Base-by-base conservation (phyloP, 208 protist species). In the Endotrypanum monterogeii region DNA sequence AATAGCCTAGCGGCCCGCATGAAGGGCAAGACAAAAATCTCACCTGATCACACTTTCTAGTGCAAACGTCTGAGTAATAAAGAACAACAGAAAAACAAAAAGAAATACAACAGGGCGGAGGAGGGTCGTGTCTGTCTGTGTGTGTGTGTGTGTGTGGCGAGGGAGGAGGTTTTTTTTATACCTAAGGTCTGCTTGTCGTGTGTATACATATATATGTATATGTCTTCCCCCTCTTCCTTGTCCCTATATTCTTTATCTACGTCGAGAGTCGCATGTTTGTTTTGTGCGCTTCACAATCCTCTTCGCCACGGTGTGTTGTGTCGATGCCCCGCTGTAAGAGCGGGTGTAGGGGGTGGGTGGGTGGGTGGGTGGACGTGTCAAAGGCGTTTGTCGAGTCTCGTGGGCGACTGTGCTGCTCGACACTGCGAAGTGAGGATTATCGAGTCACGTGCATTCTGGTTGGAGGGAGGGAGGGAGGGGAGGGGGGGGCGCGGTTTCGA, bases 1-100 rank as follows among this genome's bases (percentile, higher is more conserved):
- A 88, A 84, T 72, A 89, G 80, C 60, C 80, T 93, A 39, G 87
- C 89, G 44, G 83, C 89, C 8, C 86, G 91, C 67, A 87, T 94
- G 83, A 85, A 80, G 67, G 77, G 79, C 16, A 89, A 87, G 60
- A 69, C 84, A 3, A 86, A 85, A 61, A 80, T 80, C 8, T 70
- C 75, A 11, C 68, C 81, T 0, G 77, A 86, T 66, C 68, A 83
- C 71, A 80, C 70, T 14, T 83, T 82, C 25, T 83, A 68, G 37
- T 41, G 18, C 0, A 41, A 44, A 35, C 9, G 25, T 8, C 32
- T 37, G 58, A 23, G 32, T 46, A 12, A 46, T n/a, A n/a, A n/a
- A n/a, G n/a, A 60, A n/a, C 25, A 23, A 60, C 11, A 35, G 14
- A 61, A n/a, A 28, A 28, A 60, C 3, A 30, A 7, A 28, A 35